Evolutionary conservation across 441 rosid species (phyloP).

Genomic region (Corymbia calophylla): DNA sequence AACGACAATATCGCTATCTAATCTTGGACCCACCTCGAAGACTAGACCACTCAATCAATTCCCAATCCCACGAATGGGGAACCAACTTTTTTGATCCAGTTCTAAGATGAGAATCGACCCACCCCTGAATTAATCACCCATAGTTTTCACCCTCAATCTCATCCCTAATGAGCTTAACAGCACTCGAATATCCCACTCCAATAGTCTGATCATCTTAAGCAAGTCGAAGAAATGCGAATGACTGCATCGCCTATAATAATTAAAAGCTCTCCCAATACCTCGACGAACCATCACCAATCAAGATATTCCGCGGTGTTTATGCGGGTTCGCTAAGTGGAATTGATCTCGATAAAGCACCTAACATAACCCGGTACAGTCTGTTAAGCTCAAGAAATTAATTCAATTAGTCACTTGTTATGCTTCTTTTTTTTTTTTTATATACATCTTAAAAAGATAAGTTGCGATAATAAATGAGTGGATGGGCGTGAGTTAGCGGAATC

Average conservation of each 20-base stretch:
- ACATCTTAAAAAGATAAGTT: background rate
- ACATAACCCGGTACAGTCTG: background rate
- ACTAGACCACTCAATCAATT: accelerated
- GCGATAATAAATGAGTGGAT: background rate
- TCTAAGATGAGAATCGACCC: accelerated
- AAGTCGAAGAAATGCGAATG: background rate
- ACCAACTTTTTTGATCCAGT: accelerated
- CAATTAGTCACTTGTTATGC: background rate
- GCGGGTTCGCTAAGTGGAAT: no score
- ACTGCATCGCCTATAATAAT: accelerated
- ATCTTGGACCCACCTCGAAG: no score
- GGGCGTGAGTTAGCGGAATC: background rate
- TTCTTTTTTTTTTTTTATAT: no score
- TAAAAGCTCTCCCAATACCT: background rate
- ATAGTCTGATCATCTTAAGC: background rate
- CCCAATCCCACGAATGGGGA: no score
- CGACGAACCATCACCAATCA: background rate
- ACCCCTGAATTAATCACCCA: accelerated
- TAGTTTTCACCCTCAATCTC: background rate
- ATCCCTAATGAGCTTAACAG: accelerated
- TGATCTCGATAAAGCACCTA: no score
- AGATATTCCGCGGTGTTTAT: background rate
- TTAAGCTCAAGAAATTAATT: background rate
- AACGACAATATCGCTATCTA: no score
- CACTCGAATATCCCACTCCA: accelerated